These are phyloP conservation scores for Pholiota conissans DNA, from an alignment of 768 basidiomycete species.

Conservation along the genomic window DNA sequence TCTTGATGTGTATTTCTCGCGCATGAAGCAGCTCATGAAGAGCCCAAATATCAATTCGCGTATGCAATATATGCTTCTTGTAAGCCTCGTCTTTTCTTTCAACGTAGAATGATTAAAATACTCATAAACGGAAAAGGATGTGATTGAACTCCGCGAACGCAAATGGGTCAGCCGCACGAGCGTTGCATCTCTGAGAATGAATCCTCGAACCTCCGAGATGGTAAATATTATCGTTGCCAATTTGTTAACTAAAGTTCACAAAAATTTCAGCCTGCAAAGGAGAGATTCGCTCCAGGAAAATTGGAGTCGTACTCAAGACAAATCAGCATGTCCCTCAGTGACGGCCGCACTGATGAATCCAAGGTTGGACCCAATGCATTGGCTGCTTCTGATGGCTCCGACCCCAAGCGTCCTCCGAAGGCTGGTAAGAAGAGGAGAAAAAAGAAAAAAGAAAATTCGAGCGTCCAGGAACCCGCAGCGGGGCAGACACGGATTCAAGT, in stretches of 20 bases:
- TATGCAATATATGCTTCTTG: slow-evolving; percentile 96
- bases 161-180: slow-evolving; percentile 77
- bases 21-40: slow-evolving; percentile 83
- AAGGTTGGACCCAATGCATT: slow-evolving; percentile 83
- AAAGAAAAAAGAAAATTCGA: too few species aligned
- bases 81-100: slow-evolving; percentile 33
- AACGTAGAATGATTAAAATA: slow-evolving; percentile 30
- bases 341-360: slow-evolving; percentile 58
- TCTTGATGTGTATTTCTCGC: slow-evolving; percentile 90
- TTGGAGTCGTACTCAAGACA: slow-evolving; percentile 59
- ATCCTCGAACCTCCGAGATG: slow-evolving; percentile 85
- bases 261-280: slow-evolving; percentile 68
- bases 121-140: slow-evolving; percentile 69
- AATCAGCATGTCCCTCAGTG: slow-evolving; percentile 84
- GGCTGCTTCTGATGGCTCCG: slow-evolving; percentile 61
- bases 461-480: slow-evolving; percentile 77
- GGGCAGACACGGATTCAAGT: slow-evolving; percentile 37
- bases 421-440: slow-evolving; percentile 90
- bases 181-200: slow-evolving; percentile 79
- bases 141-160: slow-evolving; percentile 83
- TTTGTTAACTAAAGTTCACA: neutral
- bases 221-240: slow-evolving; percentile 44
- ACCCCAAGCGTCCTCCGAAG: slow-evolving; percentile 59
- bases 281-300: slow-evolving; percentile 67
- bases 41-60: slow-evolving; percentile 77